Evolutionary conservation across 441 rosid species (phyloP).

Genomic region (Capsella rubella): DNA sequence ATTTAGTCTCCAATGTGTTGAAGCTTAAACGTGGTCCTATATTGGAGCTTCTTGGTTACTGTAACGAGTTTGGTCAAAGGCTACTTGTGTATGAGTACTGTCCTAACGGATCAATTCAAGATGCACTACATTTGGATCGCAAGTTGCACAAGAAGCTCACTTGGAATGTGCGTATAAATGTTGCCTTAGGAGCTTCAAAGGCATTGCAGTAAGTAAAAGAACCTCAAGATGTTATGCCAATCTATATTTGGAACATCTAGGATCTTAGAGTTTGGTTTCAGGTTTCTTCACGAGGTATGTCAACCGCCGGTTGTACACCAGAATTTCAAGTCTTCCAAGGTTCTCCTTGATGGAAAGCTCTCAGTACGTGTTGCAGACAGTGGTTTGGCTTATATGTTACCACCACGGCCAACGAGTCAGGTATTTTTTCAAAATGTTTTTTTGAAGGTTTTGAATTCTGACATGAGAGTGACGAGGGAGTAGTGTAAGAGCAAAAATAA

Average conservation of each 20-base stretch:
- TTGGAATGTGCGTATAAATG: slow-evolving; percentile 69
- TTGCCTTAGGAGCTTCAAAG: slow-evolving; percentile 84
- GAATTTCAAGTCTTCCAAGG: slow-evolving; percentile 79
- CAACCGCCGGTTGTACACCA: slow-evolving; percentile 76
- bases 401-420: slow-evolving; percentile 64
- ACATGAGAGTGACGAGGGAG: background rate
- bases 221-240: slow-evolving; percentile 19
- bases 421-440: slow-evolving; percentile 44
- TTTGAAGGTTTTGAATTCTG: background rate
- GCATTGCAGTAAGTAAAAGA: slow-evolving; percentile 78
- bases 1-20: slow-evolving; percentile 58
- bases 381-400: slow-evolving; percentile 69
- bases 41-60: slow-evolving; percentile 79
- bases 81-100: slow-evolving; percentile 73
- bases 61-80: slow-evolving; percentile 76
- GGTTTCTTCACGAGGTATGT: slow-evolving; percentile 89
- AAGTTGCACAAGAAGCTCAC: slow-evolving; percentile 63
- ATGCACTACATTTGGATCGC: slow-evolving; percentile 70
- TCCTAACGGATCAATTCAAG: slow-evolving; percentile 68
- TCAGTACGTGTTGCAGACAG: slow-evolving; percentile 74
- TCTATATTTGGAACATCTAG: slow-evolving; percentile 1
- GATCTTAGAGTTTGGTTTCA: slow-evolving; percentile 40
- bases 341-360: slow-evolving; percentile 76
- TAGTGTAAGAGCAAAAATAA: slow-evolving; percentile 21
- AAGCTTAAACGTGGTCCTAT: slow-evolving; percentile 69